These are phyloP conservation scores for Adansonia grandidieri DNA, from an alignment of 441 rosid genomes.

Conservation along the genomic window DNA sequence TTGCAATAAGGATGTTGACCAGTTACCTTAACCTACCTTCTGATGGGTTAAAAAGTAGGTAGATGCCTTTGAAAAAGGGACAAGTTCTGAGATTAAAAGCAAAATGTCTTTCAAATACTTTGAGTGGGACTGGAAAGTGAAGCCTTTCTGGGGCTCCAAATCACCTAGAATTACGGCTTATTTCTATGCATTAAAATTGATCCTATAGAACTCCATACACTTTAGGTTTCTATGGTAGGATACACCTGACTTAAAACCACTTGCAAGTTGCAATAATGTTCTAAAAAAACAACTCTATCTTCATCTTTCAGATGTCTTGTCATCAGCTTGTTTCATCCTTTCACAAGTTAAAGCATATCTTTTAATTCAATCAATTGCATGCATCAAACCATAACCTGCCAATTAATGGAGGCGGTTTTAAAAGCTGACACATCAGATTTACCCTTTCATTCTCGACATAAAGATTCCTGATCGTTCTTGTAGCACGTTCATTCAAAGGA, in stretches of 20 bases:
- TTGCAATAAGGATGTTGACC: background rate
- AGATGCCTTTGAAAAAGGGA: background rate
- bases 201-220: background rate
- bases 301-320: conserved; percentile 5
- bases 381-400: background rate
- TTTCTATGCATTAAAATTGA: background rate
- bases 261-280: background rate
- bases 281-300: background rate
- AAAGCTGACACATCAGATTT: conserved; percentile 30
- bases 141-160: background rate
- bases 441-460: conserved; percentile 98
- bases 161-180: background rate
- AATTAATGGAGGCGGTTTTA: background rate
- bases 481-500: conserved; percentile 89
- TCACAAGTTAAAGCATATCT: background rate
- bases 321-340: background rate
- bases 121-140: background rate
- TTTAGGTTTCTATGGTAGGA: conserved; percentile 4
- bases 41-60: background rate
- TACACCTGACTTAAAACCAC: background rate
- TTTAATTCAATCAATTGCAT: background rate
- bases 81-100: background rate
- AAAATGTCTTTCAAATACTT: background rate
- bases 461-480: conserved; percentile 85
- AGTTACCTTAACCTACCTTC: background rate